Conservation (phyloP, 371 early-diverging fungal genomes). For the Saksenaea oblongispora region DNA sequence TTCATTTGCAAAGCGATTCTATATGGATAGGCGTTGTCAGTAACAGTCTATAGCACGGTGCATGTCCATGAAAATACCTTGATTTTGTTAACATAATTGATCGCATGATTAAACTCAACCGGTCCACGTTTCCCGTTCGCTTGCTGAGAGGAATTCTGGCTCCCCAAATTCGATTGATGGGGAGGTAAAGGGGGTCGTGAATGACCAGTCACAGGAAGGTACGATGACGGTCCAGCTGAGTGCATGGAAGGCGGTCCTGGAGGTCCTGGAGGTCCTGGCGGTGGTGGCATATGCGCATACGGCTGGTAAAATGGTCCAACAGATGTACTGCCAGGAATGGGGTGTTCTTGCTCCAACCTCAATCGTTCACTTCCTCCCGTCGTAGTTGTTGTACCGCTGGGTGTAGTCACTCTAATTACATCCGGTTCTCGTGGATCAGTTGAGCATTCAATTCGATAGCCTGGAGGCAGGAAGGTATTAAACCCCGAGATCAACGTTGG, state of each 20-base stretch:
- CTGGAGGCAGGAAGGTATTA: conserved; percentile 98
- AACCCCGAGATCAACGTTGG: conserved; percentile 93
- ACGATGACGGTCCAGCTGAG: background rate
- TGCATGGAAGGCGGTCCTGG: conserved; percentile 16
- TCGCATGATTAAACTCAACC: conserved; percentile 92
- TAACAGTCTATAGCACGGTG: background rate
- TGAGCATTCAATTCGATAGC: conserved; percentile 88
- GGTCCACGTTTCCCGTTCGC: conserved; percentile 40
- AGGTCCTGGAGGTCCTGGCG: conserved; percentile 27
- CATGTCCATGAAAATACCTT: conserved; percentile 54
- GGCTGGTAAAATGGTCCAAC: background rate
- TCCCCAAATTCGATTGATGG: conserved; percentile 1
- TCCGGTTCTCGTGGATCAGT: conserved; percentile 70
- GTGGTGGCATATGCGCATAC: conserved; percentile 16
- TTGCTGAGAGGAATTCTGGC: conserved; percentile 17
- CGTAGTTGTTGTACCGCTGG: conserved; percentile 70
- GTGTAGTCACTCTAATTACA: conserved; percentile 82
- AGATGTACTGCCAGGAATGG: background rate
- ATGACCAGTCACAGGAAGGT: background rate
- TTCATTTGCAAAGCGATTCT: conserved; percentile 84
- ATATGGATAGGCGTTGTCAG: conserved; percentile 1
- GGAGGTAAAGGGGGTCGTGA: conserved; percentile 7
- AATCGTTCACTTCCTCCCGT: conserved; percentile 49
- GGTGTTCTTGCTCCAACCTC: conserved; percentile 48
- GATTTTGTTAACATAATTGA: conserved; percentile 95